Evolutionary conservation across 768 basidiomycete genomes (phyloP).

Genomic region (Agaricus sinodeliciosus): DNA sequence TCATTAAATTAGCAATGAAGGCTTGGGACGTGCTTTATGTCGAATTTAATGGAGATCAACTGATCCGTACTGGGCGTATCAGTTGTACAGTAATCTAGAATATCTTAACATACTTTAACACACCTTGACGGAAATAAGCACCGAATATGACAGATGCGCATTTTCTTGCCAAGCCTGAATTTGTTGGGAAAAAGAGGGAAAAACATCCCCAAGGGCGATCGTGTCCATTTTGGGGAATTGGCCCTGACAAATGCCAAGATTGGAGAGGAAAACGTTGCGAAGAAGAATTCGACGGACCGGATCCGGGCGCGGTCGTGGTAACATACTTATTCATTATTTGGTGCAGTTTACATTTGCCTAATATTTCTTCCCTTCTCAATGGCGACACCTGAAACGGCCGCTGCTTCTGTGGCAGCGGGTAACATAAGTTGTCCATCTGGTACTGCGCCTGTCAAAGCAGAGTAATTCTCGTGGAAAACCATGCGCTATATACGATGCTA

Average conservation of each 20-base stretch:
- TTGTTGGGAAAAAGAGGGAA: too few species aligned
- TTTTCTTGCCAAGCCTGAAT: too few species aligned
- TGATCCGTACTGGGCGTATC: slow-evolving; percentile 4
- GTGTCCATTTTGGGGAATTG: too few species aligned
- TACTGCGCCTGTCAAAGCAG: slow-evolving; percentile 32
- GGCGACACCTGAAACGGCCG: not conserved
- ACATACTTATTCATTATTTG: not conserved
- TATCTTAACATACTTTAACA: not conserved
- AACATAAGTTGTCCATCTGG: slow-evolving; percentile 18
- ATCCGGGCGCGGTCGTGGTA: too few species aligned
- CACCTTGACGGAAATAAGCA: not conserved
- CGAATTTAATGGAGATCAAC: not conserved
- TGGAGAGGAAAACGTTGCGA: too few species aligned
- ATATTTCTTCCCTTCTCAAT: not conserved
- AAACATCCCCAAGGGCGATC: too few species aligned
- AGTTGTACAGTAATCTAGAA: not conserved
- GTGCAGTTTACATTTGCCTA: not conserved
- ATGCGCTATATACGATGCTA: not conserved
- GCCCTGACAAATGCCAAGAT: too few species aligned
- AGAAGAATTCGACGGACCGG: too few species aligned
- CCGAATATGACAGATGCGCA: not conserved
- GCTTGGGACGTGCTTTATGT: not conserved
- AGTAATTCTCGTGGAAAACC: slow-evolving; percentile 19
- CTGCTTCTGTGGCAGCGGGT: not conserved
- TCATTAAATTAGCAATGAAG: not conserved